phyloP scores from a whole-genome alignment of 768 basidiomycete species.

The Saitozyma podzolica region DNA sequence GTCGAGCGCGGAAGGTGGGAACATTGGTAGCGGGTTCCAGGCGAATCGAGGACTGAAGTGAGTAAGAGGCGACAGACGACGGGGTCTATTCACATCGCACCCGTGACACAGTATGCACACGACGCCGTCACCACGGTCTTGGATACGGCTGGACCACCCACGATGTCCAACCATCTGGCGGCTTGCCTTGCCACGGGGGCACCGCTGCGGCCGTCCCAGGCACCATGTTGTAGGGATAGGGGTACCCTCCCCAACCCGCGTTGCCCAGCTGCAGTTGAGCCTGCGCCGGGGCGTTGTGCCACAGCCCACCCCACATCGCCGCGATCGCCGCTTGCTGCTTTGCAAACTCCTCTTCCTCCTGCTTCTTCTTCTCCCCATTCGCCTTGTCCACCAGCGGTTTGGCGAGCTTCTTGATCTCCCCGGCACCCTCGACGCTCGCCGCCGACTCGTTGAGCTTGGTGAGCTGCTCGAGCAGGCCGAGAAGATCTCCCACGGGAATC shows the following conservation, averaged over 20 bases:
- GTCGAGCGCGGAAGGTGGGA: not conserved
- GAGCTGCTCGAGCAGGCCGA: conserved; percentile 22
- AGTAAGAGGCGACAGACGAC: not conserved
- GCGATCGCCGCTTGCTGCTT: conserved; percentile 41
- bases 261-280: conserved; percentile 10
- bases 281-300: conserved; percentile 29
- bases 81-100: not conserved
- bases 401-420: conserved; percentile 28
- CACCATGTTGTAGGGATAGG: conserved; percentile 30
- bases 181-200: conserved; percentile 32
- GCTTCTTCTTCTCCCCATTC: conserved; percentile 31
- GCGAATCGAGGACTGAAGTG: not conserved
- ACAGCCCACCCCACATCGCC: conserved; percentile 48
- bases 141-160: conserved; percentile 31
- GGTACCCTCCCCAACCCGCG: conserved; percentile 35
- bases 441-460: conserved; percentile 24
- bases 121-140: too few species aligned
- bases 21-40: not conserved
- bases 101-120: conserved; percentile 10
- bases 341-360: conserved; percentile 37
- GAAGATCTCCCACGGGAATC: conserved; percentile 24
- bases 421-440: conserved; percentile 22
- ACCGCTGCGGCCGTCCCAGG: conserved; percentile 28
- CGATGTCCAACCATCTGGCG: conserved; percentile 43
- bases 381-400: conserved; percentile 26